Conservation (phyloP, 805 yeast genomes). For the Starmerella sirachaensis region DNA sequence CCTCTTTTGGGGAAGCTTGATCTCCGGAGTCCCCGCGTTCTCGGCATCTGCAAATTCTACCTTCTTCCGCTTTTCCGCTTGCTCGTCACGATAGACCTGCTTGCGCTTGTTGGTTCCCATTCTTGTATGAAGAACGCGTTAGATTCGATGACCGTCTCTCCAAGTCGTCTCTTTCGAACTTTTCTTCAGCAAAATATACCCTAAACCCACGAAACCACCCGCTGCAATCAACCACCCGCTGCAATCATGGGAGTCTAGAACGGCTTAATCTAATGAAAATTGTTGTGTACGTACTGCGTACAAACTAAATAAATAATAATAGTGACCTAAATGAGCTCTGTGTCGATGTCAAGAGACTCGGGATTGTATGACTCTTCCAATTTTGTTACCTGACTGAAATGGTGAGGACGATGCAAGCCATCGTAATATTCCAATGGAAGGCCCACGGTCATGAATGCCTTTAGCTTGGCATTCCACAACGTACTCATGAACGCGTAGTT, state of each 20-base stretch:
- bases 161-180: neutral
- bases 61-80: conserved; percentile 34
- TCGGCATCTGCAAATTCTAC: conserved; percentile 33
- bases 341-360: conserved; percentile 1
- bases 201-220: too few species aligned
- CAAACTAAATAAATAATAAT: neutral
- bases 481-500: conserved; percentile 83
- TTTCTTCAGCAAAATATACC: neutral
- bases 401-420: conserved; percentile 78
- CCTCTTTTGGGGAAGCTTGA: conserved; percentile 60
- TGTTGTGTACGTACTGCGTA: too few species aligned
- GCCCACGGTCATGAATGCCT: conserved; percentile 57
- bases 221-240: too few species aligned
- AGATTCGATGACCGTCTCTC: neutral
- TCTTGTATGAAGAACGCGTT: neutral
- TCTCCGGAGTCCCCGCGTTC: conserved; percentile 6
- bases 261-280: too few species aligned
- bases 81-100: conserved; percentile 32
- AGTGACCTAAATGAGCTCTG: conserved; percentile 33
- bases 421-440: conserved; percentile 74
- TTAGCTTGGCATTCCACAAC: conserved; percentile 55
- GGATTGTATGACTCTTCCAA: conserved; percentile 36
- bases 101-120: conserved; percentile 25
- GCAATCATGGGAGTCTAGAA: too few species aligned
- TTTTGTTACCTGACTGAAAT: conserved; percentile 64